Evolutionary conservation across 768 basidiomycete species (phyloP).

Genomic region (Amanita fuliginea): DNA sequence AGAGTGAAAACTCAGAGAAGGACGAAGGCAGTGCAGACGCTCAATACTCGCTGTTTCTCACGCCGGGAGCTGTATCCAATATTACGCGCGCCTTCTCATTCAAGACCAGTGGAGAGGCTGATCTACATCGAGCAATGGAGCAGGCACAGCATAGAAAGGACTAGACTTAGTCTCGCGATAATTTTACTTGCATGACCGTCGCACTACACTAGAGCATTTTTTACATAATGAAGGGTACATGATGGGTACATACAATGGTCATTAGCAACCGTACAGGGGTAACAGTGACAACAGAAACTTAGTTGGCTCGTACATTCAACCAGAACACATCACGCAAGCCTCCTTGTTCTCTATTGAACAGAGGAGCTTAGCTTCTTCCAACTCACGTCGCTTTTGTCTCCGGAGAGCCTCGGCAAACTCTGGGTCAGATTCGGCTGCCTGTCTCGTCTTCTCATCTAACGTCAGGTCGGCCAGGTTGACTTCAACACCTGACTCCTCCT

Average conservation of each 20-base stretch:
- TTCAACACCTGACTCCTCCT: neutral
- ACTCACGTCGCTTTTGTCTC: slow-evolving; percentile 58
- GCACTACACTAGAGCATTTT: no score
- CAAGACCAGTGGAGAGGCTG: slow-evolving; percentile 29
- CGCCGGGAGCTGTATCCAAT: slow-evolving; percentile 39
- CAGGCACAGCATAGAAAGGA: slow-evolving; percentile 29
- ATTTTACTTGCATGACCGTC: neutral
- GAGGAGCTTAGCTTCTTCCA: slow-evolving; percentile 69
- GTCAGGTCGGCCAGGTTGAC: slow-evolving; percentile 16
- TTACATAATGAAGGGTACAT: neutral
- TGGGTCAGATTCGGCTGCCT: slow-evolving; percentile 48
- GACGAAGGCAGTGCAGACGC: neutral
- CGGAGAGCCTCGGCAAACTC: slow-evolving; percentile 75
- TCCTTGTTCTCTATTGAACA: slow-evolving; percentile 94
- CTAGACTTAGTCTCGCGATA: neutral
- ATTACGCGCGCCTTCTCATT: slow-evolving; percentile 38
- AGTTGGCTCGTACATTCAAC: slow-evolving; percentile 23
- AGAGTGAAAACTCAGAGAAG: slow-evolving; percentile 5
- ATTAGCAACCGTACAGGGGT: slow-evolving; percentile 1
- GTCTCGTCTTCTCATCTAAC: slow-evolving; percentile 36
- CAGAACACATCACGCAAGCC: slow-evolving; percentile 88
- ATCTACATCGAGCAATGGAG: slow-evolving; percentile 55
- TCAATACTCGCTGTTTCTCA: slow-evolving; percentile 32
- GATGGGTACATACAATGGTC: neutral
- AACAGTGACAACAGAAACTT: neutral